These are phyloP conservation scores for Bipolaris oryzae DNA, from an alignment of 2,329 filamentous ascomycete species.

Conservation along the genomic window DNA sequence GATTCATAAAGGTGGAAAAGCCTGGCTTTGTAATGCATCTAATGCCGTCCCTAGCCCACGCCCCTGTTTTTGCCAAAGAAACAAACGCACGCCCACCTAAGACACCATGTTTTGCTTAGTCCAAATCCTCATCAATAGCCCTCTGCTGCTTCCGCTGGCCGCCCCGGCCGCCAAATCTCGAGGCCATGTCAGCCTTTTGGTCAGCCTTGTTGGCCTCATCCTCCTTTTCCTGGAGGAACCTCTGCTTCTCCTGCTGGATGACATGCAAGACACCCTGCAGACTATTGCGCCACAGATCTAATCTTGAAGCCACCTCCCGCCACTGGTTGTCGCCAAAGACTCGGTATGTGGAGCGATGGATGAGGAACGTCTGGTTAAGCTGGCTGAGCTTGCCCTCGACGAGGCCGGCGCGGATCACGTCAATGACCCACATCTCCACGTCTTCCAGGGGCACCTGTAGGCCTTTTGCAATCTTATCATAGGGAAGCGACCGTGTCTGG, in stretches of 20 bases:
- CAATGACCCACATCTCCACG: constrained; percentile 98
- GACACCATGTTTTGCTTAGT: constrained; percentile 28
- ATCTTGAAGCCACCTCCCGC: constrained; percentile 86
- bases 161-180: constrained; percentile 33
- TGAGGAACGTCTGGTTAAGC: constrained; percentile 88
- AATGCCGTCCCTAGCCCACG: constrained; percentile 27
- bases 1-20: constrained; percentile 36
- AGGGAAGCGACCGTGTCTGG: constrained; percentile 85
- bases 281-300: constrained; percentile 90
- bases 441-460: constrained; percentile 82
- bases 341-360: constrained; percentile 94
- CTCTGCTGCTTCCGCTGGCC: constrained; percentile 38
- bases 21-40: constrained; percentile 33
- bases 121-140: constrained; percentile 46
- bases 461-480: constrained; percentile 80
- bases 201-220: constrained; percentile 75
- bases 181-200: constrained; percentile 61
- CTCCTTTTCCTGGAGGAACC: constrained; percentile 77
- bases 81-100: constrained; percentile 16
- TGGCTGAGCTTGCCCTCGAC: constrained; percentile 97
- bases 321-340: constrained; percentile 99
- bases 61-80: constrained; percentile 21
- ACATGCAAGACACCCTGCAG: constrained; percentile 79
- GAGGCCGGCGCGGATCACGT: constrained; percentile 92
- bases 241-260: constrained; percentile 79